phyloP scores from a whole-genome alignment of 1,284 basidiomycete genomes.

The Apiotrichum gracile region DNA sequence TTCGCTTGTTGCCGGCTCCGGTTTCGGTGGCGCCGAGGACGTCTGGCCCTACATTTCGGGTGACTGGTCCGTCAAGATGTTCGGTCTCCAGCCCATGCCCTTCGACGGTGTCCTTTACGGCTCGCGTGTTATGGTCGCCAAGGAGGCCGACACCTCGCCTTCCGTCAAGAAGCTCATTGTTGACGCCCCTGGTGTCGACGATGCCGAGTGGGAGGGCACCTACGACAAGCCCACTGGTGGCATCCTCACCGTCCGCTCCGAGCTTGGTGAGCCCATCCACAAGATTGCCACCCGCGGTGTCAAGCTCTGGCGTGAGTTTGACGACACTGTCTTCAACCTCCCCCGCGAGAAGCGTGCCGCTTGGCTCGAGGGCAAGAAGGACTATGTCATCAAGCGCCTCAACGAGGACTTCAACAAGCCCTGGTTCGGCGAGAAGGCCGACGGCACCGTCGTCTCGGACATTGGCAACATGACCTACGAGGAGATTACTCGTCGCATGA shows the following conservation, averaged over 20 bases:
- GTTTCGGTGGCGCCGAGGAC: conserved; percentile 91
- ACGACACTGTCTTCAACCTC: conserved; percentile 89
- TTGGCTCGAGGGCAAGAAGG: conserved; percentile 81
- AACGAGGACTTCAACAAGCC: conserved; percentile 96
- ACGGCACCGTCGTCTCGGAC: conserved; percentile 74
- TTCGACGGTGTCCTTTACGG: conserved; percentile 97
- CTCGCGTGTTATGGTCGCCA: conserved; percentile 95
- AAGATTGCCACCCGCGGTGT: conserved; percentile 96
- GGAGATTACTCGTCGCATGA: conserved; percentile 85
- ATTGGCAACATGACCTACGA: conserved; percentile 97
- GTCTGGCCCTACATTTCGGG: conserved; percentile 96
- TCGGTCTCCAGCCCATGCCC: conserved; percentile 91
- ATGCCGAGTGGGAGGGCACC: conserved; percentile 89
- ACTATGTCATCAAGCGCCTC: conserved; percentile 83
- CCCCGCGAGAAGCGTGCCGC: conserved; percentile 87
- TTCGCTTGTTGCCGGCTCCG: conserved; percentile 87
- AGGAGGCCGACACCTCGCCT: conserved; percentile 91
- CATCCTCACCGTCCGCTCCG: conserved; percentile 92
- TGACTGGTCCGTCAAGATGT: conserved; percentile 81
- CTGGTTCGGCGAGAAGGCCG: conserved; percentile 94
- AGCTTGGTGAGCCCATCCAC: conserved; percentile 97
- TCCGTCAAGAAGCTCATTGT: conserved; percentile 96
- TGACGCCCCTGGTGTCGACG: conserved; percentile 84
- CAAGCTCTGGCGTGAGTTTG: conserved; percentile 97
- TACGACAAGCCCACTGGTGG: conserved; percentile 93